Conservation (phyloP, 2,329 filamentous ascomycete species). For the Epichloe hybrida region DNA sequence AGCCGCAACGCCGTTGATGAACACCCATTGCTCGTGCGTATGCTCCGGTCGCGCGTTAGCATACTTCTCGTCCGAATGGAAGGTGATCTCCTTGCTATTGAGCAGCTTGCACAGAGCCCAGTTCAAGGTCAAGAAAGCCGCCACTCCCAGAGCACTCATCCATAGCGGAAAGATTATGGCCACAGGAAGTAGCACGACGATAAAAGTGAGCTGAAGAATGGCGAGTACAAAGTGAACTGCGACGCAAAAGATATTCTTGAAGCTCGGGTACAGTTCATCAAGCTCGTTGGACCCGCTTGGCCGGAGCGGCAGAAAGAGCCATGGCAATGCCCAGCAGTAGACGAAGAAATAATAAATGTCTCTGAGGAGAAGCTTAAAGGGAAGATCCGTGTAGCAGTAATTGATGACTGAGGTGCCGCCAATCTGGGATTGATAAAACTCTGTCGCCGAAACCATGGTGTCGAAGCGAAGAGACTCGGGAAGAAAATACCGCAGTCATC, state of each 20-base stretch:
- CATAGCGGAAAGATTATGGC: slow-evolving; percentile 34
- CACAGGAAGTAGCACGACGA: slow-evolving; percentile 40
- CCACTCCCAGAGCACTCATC: slow-evolving; percentile 26
- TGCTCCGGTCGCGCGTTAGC: slow-evolving; percentile 35
- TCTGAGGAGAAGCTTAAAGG: slow-evolving; percentile 34
- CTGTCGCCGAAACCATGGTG: slow-evolving; percentile 18
- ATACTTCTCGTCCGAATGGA: slow-evolving; percentile 39
- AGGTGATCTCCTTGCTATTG: slow-evolving; percentile 37
- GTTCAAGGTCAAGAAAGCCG: slow-evolving; percentile 36
- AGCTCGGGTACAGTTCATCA: slow-evolving; percentile 50
- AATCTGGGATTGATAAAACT: slow-evolving; percentile 46
- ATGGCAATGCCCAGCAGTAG: slow-evolving; percentile 43
- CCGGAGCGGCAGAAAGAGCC: slow-evolving; percentile 44
- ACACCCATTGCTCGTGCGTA: slow-evolving; percentile 62
- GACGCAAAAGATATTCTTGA: slow-evolving; percentile 42
- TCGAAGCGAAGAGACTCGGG: neutral
- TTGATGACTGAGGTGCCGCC: slow-evolving; percentile 42
- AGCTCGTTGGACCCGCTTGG: slow-evolving; percentile 39
- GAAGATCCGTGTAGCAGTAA: slow-evolving; percentile 47
- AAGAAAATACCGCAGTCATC: neutral
- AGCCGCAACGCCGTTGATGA: slow-evolving; percentile 58
- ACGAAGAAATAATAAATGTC: slow-evolving; percentile 43
- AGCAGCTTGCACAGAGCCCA: slow-evolving; percentile 32
- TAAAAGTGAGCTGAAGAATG: slow-evolving; percentile 45
- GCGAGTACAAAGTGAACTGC: slow-evolving; percentile 44